Percentiles rank a stretch among this genome's conserved stretches.
phyloP scores from a whole-genome alignment of 2,329 filamentous ascomycete species.

The Lecanoromycetidae sp. region DNA sequence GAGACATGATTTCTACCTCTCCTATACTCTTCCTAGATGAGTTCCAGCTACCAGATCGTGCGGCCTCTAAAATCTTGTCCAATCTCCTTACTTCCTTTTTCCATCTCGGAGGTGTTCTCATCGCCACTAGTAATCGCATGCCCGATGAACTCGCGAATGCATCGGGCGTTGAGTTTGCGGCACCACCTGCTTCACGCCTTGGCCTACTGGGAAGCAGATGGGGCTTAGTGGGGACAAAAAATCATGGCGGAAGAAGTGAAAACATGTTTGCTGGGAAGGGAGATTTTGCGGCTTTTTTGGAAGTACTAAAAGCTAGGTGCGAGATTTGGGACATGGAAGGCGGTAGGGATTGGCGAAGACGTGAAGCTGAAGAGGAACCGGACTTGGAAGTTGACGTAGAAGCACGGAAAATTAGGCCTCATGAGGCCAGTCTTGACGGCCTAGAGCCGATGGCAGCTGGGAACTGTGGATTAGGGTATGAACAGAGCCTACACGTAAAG shows the following conservation, averaged over 20 bases:
- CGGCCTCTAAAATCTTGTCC: conserved; percentile 65
- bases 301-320: conserved; percentile 63
- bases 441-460: conserved; percentile 12
- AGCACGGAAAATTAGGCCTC: conserved; percentile 7
- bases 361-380: conserved; percentile 33
- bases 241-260: conserved; percentile 25
- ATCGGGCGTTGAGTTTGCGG: conserved; percentile 54
- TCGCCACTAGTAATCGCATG: conserved; percentile 73
- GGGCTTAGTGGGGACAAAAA: conserved; percentile 32
- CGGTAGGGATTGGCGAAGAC: conserved; percentile 55
- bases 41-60: conserved; percentile 70
- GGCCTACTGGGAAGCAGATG: conserved; percentile 26
- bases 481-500: conserved; percentile 13
- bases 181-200: conserved; percentile 31
- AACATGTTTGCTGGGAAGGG: conserved; percentile 49
- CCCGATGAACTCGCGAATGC: conserved; percentile 70
- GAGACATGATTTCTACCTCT: conserved; percentile 60
- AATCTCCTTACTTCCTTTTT: conserved; percentile 71
- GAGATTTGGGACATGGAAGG: conserved; percentile 79
- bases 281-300: conserved; percentile 64
- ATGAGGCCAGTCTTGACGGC: conserved; percentile 10
- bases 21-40: conserved; percentile 73
- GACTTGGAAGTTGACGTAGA: conserved; percentile 7
- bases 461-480: conserved; percentile 16
- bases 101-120: conserved; percentile 65